Base-by-base conservation (phyloP, 371 early-diverging fungal genomes). In the Rhizopus delemar region DNA sequence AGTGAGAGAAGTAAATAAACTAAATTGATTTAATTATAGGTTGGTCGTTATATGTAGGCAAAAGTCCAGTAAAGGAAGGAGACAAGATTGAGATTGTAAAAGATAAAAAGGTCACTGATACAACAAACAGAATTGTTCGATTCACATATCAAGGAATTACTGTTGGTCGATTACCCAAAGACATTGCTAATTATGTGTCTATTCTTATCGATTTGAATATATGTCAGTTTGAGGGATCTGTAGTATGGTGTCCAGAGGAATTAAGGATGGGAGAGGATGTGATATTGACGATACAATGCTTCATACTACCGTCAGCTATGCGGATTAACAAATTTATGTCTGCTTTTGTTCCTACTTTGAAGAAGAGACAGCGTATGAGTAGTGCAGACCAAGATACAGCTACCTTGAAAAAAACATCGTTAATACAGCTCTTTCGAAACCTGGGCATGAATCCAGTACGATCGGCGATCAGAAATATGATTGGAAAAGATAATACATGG, bases 251-350 rank as follows among this genome's bases (percentile, higher is more conserved):
- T 31, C 73, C 75, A 28, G 41, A 55, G 0, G 9, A 43, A 0
- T 57, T 81, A n/a, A 62, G 59, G n/a, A 75, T 78, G 3, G 85
- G 82, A 6, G 79, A 78, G 8, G 85, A 85, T 58, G 74, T 85
- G 16, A 66, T 85, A 2, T 33, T 85, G 9, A 70, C 70, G 0
- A 59, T 85, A 45, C 52, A 68, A 28, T 82, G 82, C 29, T 82
- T 73, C 38, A 33, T 85, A 3, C 59, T 66, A 0, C 69, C 70
- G 0, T 45, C 48, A 0, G 81, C 80, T 0, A 76, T 85, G 49
- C 46, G 56, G 2, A 46, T 45, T 2, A 34, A 36, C 2, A 33
- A 52, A 4, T 53, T 62, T 12, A 33, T 41, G 5, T 34, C 34
- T 7, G 29, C 8, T 7, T 11, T 5, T 1, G 46, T 16, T 7